Percentiles rank a stretch among this genome's conserved stretches.
These are phyloP conservation scores for Arachis stenosperma DNA, from an alignment of 306 rosid species.

Conservation along the genomic window DNA sequence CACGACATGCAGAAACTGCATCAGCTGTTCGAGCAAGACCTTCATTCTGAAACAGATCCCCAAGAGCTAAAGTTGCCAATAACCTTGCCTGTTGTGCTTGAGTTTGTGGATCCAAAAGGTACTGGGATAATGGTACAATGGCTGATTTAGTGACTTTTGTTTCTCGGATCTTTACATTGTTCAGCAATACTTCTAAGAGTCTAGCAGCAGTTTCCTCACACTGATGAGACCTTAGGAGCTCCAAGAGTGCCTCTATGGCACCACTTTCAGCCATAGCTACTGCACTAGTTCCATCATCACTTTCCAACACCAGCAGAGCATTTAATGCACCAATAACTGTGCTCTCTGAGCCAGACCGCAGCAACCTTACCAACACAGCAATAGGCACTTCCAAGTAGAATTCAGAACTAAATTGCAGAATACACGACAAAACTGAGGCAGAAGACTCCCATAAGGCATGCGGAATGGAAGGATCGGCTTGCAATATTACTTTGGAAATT, in stretches of 20 bases:
- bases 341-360: conserved; percentile 91
- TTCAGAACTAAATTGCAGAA: conserved; percentile 97
- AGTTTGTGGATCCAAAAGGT: conserved; percentile 97
- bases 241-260: conserved; percentile 98
- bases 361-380: conserved; percentile 95
- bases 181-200: conserved; percentile 88
- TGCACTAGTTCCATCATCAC: conserved; percentile 91
- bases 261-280: conserved; percentile 99
- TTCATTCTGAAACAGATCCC: conserved; percentile 96
- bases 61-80: conserved; percentile 96
- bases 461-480: conserved; percentile 93
- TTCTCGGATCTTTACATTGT: conserved; percentile 95
- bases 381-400: conserved; percentile 96
- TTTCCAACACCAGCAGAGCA: conserved; percentile 95
- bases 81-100: conserved; percentile 98
- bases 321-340: conserved; percentile 88
- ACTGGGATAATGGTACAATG: conserved; percentile 88
- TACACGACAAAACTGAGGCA: conserved; percentile 89
- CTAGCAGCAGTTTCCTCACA: conserved; percentile 96
- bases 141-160: conserved; percentile 91
- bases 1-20: conserved; percentile 98
- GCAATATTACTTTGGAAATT: conserved; percentile 91
- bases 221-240: conserved; percentile 92
- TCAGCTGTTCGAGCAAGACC: conserved; percentile 91
- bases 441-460: conserved; percentile 98